Evolutionary conservation across 2,329 filamentous ascomycete species (phyloP).

Genomic region (Cladosporium sp.): DNA sequence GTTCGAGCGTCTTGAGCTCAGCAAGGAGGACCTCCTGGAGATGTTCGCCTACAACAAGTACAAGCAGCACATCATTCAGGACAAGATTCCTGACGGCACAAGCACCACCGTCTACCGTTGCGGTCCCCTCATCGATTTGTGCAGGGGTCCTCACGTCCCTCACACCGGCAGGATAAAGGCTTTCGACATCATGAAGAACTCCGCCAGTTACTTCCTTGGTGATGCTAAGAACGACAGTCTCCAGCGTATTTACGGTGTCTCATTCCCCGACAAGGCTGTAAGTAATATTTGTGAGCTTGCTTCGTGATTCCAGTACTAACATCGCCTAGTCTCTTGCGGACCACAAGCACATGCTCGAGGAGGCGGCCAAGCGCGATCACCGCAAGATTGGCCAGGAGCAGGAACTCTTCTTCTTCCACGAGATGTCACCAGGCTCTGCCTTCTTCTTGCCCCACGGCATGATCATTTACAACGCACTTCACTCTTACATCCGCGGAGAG

Average conservation of each 20-base stretch:
- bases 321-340: conserved; percentile 60
- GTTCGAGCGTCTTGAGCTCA: conserved; percentile 85
- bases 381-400: conserved; percentile 91
- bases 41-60: conserved; percentile 99
- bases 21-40: conserved; percentile 87
- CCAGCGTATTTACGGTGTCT: conserved; percentile 94
- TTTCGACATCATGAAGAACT: conserved; percentile 89
- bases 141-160: conserved; percentile 90
- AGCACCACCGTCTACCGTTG: conserved; percentile 93
- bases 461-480: conserved; percentile 87
- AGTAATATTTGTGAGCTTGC: conserved; percentile 35
- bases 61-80: conserved; percentile 96
- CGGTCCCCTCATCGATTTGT: conserved; percentile 91
- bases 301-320: not conserved
- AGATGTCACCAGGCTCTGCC: conserved; percentile 85
- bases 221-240: conserved; percentile 92
- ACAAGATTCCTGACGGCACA: conserved; percentile 85
- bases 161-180: conserved; percentile 92
- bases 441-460: conserved; percentile 93
- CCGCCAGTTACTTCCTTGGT: conserved; percentile 87
- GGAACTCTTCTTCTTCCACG: conserved; percentile 96
- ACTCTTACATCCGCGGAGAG: conserved; percentile 77
- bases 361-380: conserved; percentile 97
- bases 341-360: conserved; percentile 92
- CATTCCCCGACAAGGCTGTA: conserved; percentile 94